Evolutionary conservation across 257 asterid genomes (phyloP), one percentile per base, ranked within the genome.

Genomic region (Orobanche coerulescens): DNA sequence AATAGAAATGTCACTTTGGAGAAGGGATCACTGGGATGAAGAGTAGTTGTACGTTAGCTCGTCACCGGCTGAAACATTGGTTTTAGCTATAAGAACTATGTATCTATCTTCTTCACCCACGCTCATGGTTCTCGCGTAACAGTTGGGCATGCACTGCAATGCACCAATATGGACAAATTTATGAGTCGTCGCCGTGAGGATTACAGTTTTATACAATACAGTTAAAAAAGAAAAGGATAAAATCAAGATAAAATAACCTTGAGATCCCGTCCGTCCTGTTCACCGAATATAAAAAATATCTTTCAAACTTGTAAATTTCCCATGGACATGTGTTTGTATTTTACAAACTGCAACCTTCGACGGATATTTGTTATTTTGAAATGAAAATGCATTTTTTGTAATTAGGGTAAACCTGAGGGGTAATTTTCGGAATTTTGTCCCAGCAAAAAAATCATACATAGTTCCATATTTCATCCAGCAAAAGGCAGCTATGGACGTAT

Each of bases 71-170:
- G 86, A 62, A 30, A 89, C 95, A 33, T 75, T 78, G 61, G 76
- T 75, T 74, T 82, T 93, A 14, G 97, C 97, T 25, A 89, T 85
- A 52, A 93, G 97, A 64, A 89, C 83, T 60, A 93, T 86, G 25
- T 84, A 76, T 81, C 90, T 89, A 71, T 86, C 91, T 19, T 88
- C 88, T 65, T 83, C 73, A 19, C 87, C 84, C 68, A 78, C 48
- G 64, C 84, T 78, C 93, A 87, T 70, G 39, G 89, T 93, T 80
- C 99, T 84, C 7, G 97, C 95, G 20, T 93, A 86, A 71, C 97
- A 93, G 63, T 82, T 93, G 34, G 99, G 99, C 94, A 75, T 84
- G 75, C 99, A 93, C 99, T 93, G 89, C 54, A 47, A 1, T n/a
- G n/a, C 73, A 75, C 10, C 30, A 67, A 60, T 51, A 50, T 11